A percentile compares a stretch with the other conserved stretches of the same genome.
Conservation (phyloP, 2,329 filamentous ascomycete species). For the Fusarium cicatricum region DNA sequence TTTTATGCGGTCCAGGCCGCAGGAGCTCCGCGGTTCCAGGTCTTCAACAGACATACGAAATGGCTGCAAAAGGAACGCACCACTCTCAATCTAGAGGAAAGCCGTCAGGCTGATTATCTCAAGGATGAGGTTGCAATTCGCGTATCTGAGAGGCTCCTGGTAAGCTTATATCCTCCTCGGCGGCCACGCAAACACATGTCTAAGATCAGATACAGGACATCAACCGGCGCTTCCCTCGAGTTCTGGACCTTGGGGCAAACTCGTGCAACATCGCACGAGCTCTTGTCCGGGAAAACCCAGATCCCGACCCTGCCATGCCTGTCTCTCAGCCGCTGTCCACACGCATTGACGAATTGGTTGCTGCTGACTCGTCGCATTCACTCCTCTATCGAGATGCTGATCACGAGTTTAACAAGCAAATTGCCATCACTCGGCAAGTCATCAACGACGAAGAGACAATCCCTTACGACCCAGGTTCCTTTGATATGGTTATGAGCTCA, state of each 20-base stretch:
- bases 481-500: constrained; percentile 90
- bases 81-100: constrained; percentile 72
- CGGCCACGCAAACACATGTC: background rate
- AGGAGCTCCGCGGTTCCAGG: constrained; percentile 80
- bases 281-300: constrained; percentile 74
- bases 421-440: constrained; percentile 78
- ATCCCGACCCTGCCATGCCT: constrained; percentile 64
- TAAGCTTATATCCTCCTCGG: constrained; percentile 50
- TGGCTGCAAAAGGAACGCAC: constrained; percentile 92
- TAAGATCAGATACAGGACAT: constrained; percentile 72
- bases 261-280: constrained; percentile 92
- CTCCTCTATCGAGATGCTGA: constrained; percentile 83
- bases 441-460: constrained; percentile 78
- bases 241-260: constrained; percentile 93
- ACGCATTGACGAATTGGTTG: constrained; percentile 77
- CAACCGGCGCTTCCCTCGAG: constrained; percentile 83
- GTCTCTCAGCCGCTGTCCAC: constrained; percentile 71
- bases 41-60: constrained; percentile 91
- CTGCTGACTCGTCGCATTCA: constrained; percentile 80
- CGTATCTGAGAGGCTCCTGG: constrained; percentile 84
- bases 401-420: constrained; percentile 75
- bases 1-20: constrained; percentile 81
- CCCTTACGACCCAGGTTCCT: constrained; percentile 77
- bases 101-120: constrained; percentile 87
- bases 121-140: constrained; percentile 90